Base-by-base conservation (phyloP, 805 yeast species). In the Zygotorulaspora chibaensis region DNA sequence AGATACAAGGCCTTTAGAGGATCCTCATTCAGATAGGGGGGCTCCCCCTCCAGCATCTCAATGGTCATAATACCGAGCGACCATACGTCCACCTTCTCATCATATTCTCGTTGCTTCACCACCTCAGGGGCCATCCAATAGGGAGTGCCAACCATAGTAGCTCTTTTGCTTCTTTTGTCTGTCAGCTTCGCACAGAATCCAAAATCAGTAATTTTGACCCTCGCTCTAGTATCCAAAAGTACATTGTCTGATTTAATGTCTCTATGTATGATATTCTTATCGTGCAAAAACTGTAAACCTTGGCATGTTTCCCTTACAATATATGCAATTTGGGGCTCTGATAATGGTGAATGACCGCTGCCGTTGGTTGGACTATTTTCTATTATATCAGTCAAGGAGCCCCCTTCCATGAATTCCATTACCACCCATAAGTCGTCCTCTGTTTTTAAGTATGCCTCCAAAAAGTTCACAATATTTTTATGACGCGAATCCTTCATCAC, bases 71-170 rank as follows among this genome's bases (percentile, higher is more conserved):
- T 95, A 54, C 99, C 99, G 53, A 95, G 70, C 8, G 97, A 88
- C 99, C 99, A 93, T 42, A 95, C 87, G 66, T 93, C 99, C 28
- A 93, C 96, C 63, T 95, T 90, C 45, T 95, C 95, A 47, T 95
- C 99, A 61, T 93, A 93, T 59, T 90, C 97, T 64, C 89, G 88
- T 53, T 95, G 84, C 45, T 89, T 83, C 20, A 93, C 97, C 42
- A 93, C 98, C 67, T 93, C 99, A 1, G 99, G 99, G 0, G 99
- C 99, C 99, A 93, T 93, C 99, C 99, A 93, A 64, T 93, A 93
- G 11, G 99, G 99, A 0, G 99, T 93, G 29, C 99, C 99, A 15
- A 93, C 99, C 95, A 93, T 87, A 2, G 99, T 93, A 7, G 96
- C 95, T 61, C 99, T 81, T 65, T 91, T 90, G 43, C 85, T 79